phyloP scores from a whole-genome alignment of 768 basidiomycete species.

The Lanmaoa rubissima region DNA sequence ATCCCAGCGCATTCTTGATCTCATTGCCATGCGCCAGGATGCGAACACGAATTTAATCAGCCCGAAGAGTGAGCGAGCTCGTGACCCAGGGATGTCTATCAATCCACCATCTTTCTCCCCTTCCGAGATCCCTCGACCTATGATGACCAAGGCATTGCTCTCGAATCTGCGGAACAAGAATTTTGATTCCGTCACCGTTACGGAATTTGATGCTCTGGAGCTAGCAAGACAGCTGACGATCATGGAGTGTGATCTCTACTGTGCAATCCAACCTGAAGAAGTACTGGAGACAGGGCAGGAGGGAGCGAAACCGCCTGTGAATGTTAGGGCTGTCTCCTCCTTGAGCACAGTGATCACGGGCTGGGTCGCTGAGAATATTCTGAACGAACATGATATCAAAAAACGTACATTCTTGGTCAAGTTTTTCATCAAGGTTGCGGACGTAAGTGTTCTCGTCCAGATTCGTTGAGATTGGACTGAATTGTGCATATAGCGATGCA shows the following conservation, averaged over 20 bases:
- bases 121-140: constrained; percentile 80
- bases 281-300: constrained; percentile 81
- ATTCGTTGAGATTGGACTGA: constrained; percentile 10
- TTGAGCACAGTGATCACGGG: constrained; percentile 93
- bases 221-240: constrained; percentile 91
- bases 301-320: constrained; percentile 57
- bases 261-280: constrained; percentile 84
- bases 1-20: constrained; percentile 69
- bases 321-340: constrained; percentile 81
- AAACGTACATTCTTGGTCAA: constrained; percentile 76
- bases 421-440: constrained; percentile 91
- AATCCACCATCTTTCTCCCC: constrained; percentile 53
- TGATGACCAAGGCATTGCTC: constrained; percentile 79
- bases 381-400: constrained; percentile 88
- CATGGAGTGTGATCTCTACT: constrained; percentile 88
- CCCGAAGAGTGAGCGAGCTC: constrained; percentile 60
- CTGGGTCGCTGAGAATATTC: constrained; percentile 93
- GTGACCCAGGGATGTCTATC: constrained; percentile 74
- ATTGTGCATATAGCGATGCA: constrained; percentile 64
- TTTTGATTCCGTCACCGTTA: constrained; percentile 61
- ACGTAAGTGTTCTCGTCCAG: constrained; percentile 52
- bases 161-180: constrained; percentile 63
- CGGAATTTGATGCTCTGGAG: constrained; percentile 93
- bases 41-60: constrained; percentile 48
- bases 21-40: constrained; percentile 55